Base-by-base conservation (phyloP, 371 early-diverging fungal genomes). In the Mortierella sp. region DNA sequence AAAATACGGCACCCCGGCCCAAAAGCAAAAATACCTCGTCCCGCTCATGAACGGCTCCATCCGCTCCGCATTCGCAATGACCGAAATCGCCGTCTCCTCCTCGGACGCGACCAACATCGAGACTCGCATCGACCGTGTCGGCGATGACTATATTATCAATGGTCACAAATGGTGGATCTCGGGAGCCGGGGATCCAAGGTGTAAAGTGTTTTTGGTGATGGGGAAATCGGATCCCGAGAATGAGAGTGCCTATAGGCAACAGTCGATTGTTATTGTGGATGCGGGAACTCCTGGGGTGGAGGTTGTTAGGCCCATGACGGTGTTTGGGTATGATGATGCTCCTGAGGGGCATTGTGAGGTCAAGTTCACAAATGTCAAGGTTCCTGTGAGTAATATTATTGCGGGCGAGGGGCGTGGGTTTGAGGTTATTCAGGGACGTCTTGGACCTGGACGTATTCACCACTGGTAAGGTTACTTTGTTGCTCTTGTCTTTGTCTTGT, bases 111-210 rank as follows among this genome's bases (percentile, higher is more conserved):
- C 98, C 82, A 98, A 98, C 89, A 98, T 98, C 76, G 94, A 95
- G 82, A 95, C 96, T 44, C 87, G 88, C 50, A 98, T 98, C 77
- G 90, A 89, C 77, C 92, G 92, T 55, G 88, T 91, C 3, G 89
- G 90, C 31, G 92, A 95, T 73, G 87, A 94, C 28, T 98, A 96
- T 79, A 91, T 97, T 5, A 91, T 99, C 78, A 98, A 96, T 75
- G 99, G 99, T 43, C 93, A 93, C 79, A 99, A 99, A 90, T 98
- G 98, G 97, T 99, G 98, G 97, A 98, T 98, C 77, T 94, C 95
- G 40, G 98, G 98, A 34, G 97, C 97, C 26, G 97, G 98, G 69
- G 96, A 98, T 81, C 98, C 99, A n/a, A 91, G 96, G 55, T 97
- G 97, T 88, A 94, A 94, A 50, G 94, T 98, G 31, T 97, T 94